phyloP scores from a whole-genome alignment of 2,329 filamentous ascomycete genomes.

The Ambrosiella xylebori region DNA sequence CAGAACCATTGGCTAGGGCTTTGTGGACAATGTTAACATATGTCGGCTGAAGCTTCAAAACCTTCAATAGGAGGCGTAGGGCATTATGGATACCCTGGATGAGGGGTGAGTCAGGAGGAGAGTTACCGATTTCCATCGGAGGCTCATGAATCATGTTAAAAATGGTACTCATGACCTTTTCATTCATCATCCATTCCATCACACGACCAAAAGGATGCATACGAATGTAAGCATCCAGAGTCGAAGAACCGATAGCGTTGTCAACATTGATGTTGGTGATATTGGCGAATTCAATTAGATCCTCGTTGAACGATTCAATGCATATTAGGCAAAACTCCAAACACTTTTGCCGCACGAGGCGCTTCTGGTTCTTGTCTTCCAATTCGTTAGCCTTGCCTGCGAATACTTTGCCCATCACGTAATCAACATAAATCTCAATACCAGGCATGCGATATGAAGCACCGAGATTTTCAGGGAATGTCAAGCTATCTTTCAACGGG shows the following conservation, averaged over 20 bases:
- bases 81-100: constrained; percentile 61
- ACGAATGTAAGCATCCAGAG: constrained; percentile 62
- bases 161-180: constrained; percentile 63
- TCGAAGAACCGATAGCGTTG: constrained; percentile 52
- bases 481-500: constrained; percentile 54
- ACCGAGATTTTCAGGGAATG: constrained; percentile 77
- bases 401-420: constrained; percentile 66
- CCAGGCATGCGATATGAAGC: constrained; percentile 59
- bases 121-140: constrained; percentile 50
- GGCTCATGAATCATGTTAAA: constrained; percentile 69
- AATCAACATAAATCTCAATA: constrained; percentile 86
- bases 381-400: constrained; percentile 48
- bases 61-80: constrained; percentile 68
- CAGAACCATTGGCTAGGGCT: constrained; percentile 19
- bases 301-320: constrained; percentile 79
- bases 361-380: constrained; percentile 48
- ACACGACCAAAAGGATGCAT: constrained; percentile 85
- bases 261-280: constrained; percentile 62
- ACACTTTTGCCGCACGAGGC: constrained; percentile 61
- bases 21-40: constrained; percentile 70
- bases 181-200: constrained; percentile 98
- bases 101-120: constrained; percentile 61
- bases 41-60: constrained; percentile 76
- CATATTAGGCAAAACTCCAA: constrained; percentile 69
- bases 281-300: constrained; percentile 72